Evolutionary conservation across 257 asterid genomes (phyloP).

Genomic region (Rubia yunnanensis): DNA sequence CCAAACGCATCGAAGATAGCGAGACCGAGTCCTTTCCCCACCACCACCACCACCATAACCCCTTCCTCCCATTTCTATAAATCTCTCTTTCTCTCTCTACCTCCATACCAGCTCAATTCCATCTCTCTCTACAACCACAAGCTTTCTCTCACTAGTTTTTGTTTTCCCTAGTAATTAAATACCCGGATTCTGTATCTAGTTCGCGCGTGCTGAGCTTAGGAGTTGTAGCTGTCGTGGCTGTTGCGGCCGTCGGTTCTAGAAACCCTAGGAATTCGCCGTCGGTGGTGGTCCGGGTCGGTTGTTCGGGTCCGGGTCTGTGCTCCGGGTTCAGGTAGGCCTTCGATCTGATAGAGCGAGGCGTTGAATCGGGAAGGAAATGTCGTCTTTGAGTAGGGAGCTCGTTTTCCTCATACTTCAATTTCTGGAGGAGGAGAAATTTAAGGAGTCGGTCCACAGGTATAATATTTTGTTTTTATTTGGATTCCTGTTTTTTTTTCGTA

Average conservation of each 20-base stretch:
- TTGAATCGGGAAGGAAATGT: constrained; percentile 48
- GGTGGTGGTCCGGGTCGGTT: constrained; percentile 27
- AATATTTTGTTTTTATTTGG: constrained; percentile 3
- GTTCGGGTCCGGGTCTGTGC: constrained; percentile 14
- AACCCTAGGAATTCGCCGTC: constrained; percentile 56
- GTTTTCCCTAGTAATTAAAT: constrained; percentile 18
- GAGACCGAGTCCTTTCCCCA: constrained; percentile 81
- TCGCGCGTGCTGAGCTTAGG: background rate
- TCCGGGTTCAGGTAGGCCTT: constrained; percentile 30
- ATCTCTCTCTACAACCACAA: no score
- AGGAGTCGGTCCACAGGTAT: constrained; percentile 88
- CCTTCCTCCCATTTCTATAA: constrained; percentile 14
- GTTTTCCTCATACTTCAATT: constrained; percentile 94
- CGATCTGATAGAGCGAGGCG: constrained; percentile 47
- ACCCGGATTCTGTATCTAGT: background rate
- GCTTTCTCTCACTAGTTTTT: background rate
- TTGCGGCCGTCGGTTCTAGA: constrained; percentile 13
- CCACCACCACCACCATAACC: constrained; percentile 36
- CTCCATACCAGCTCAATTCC: background rate
- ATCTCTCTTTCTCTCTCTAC: constrained; percentile 24
- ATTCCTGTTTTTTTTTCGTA: background rate
- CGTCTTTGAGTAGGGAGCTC: constrained; percentile 92
- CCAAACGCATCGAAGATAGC: constrained; percentile 95
- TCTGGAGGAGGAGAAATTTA: constrained; percentile 94
- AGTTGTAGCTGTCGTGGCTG: background rate